Evolutionary conservation across 1,284 basidiomycete species (phyloP), one percentile per base, ranked within the genome.

Genomic region (Trametes versicolor): DNA sequence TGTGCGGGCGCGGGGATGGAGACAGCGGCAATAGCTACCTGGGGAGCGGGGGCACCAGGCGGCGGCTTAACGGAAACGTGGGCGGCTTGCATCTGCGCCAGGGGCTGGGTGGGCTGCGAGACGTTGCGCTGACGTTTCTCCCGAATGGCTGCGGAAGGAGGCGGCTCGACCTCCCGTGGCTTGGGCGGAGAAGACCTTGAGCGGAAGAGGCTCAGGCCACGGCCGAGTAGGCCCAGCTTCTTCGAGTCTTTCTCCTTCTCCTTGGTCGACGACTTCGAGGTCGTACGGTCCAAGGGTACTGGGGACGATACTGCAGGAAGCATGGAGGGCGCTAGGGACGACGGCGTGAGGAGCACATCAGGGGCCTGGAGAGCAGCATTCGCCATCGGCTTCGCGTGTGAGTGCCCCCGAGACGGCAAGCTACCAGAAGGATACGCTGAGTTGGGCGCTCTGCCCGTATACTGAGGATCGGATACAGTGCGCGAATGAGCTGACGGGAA

Each of bases 111-210:
- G 13, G 72, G 72, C 58, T 76, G 71, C 10, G 73, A 73, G 52
- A 60, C 62, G 34, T 75, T 71, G 7, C 77, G 72, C 60, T 70
- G 71, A 49, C 75, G 68, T 60, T 69, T 73, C 49, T 67, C 56
- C 29, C 64, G 62, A 47, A 70, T 57, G 23, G 70, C 57, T 4
- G 69, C 57, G 6, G 75, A 52, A 32, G 72, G 75, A 66, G 71
- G 74, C 63, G 74, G 36, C 27, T 61, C 60, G 27, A 64, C 66
- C 57, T 75, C 72, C 43, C 74, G 67, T 43, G 68, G 73, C 67
- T 78, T 79, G 37, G 73, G 73, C 9, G 78, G 73, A 5, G 76
- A 75, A 2, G 78, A 79, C 32, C 72, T 75, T 0, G 80, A 80
- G 12, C 79, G 77, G 69, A 80, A 80, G 27, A 80, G 67, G 21